These are phyloP conservation scores for Nyctanthes arbortristis DNA, from an alignment of 257 asterid species.

Conservation along the genomic window DNA sequence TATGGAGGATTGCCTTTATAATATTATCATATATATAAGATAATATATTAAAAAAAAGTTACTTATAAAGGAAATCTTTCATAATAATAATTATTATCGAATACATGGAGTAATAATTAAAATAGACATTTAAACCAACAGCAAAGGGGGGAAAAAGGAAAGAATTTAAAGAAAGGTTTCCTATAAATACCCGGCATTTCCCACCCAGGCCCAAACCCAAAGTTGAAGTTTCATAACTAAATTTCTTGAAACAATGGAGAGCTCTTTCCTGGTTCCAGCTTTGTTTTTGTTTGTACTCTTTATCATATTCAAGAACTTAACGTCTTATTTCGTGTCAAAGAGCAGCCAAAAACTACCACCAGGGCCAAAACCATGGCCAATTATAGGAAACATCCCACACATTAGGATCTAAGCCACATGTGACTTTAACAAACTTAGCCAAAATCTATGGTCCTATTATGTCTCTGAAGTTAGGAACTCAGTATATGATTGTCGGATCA, in stretches of 20 bases:
- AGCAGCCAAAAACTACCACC: conserved; percentile 22
- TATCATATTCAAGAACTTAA: conserved; percentile 10
- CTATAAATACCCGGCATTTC: neutral
- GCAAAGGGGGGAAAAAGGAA: too few species aligned
- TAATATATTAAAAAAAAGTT: too few species aligned
- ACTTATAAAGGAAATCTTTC: too few species aligned
- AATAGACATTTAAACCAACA: too few species aligned
- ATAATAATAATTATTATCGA: too few species aligned
- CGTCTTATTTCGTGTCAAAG: neutral
- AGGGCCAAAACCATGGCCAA: conserved; percentile 34
- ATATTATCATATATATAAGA: too few species aligned
- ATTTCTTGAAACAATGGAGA: neutral
- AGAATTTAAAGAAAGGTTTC: too few species aligned
- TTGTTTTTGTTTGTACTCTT: neutral
- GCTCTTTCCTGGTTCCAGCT: neutral
- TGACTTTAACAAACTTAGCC: conserved; percentile 22
- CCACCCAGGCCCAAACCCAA: neutral
- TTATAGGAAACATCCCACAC: conserved; percentile 32
- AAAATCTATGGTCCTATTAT: conserved; percentile 22
- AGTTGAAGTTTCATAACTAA: neutral
- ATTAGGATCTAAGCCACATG: conserved; percentile 16
- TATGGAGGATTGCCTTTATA: too few species aligned
- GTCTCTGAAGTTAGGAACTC: conserved; percentile 19
- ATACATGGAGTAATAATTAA: too few species aligned
- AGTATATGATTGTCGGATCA: conserved; percentile 19